phyloP scores from a whole-genome alignment of 192 early-diverging fungal species.

The Umbelopsis isabellina region DNA sequence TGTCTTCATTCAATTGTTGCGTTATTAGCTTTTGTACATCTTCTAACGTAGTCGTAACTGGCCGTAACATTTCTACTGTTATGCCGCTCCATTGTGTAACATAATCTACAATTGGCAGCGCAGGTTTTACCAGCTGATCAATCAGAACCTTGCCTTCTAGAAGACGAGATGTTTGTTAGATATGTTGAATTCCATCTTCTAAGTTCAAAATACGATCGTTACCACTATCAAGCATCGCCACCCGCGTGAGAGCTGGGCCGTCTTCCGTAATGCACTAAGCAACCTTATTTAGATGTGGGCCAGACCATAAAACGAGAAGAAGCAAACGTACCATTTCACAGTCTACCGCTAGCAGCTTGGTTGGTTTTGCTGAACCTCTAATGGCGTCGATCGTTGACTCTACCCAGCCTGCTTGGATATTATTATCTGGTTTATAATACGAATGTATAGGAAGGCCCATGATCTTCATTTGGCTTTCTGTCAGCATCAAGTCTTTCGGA shows the following conservation, averaged over 20 bases:
- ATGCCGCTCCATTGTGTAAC: constrained; percentile 61
- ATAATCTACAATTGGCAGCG: constrained; percentile 55
- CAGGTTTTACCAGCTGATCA: constrained; percentile 56
- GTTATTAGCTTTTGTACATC: constrained; percentile 53
- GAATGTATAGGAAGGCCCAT: constrained; percentile 42
- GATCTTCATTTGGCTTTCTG: constrained; percentile 30
- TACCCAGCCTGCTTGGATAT: constrained; percentile 46
- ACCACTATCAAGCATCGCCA: too few relatives aligned
- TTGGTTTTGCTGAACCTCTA: constrained; percentile 18
- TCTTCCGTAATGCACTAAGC: too few relatives aligned
- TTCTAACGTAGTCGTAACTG: constrained; percentile 45
- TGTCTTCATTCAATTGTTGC: constrained; percentile 41
- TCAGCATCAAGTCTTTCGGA: constrained; percentile 29
- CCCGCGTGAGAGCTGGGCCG: too few relatives aligned
- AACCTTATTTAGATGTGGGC: neutral
- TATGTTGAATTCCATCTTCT: neutral
- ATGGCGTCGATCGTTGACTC: constrained; percentile 34
- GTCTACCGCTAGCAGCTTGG: constrained; percentile 52
- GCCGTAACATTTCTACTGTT: constrained; percentile 43
- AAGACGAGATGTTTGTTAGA: neutral
- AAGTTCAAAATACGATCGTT: neutral
- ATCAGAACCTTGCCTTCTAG: constrained; percentile 38
- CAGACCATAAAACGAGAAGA: neutral
- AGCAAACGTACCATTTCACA: constrained; percentile 60
- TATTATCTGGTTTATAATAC: neutral